Conservation (phyloP, 139 green algal species). For the Chlorella vulgaris region DNA sequence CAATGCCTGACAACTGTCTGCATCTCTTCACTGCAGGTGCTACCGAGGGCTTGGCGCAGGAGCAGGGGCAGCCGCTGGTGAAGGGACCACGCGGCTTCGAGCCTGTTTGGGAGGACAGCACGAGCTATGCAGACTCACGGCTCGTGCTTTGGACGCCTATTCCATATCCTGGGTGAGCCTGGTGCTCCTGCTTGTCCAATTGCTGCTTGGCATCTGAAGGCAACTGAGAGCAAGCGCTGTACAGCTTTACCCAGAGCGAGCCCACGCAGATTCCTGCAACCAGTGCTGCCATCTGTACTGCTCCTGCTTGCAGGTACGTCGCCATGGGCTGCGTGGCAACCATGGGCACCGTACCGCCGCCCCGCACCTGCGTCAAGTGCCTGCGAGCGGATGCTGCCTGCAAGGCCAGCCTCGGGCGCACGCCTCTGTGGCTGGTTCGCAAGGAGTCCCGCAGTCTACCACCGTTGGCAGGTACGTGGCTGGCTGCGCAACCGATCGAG, state of each 20-base stretch:
- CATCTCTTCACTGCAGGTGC: not conserved
- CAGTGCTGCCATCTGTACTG: not conserved
- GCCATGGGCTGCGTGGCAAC: slow-evolving; percentile 75
- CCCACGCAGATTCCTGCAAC: no score
- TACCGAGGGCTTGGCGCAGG: not conserved
- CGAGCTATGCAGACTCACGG: slow-evolving; percentile 7
- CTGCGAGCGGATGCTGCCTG: slow-evolving; percentile 27
- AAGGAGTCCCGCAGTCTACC: not conserved
- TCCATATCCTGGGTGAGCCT: slow-evolving; percentile 62
- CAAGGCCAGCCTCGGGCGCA: not conserved
- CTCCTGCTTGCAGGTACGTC: slow-evolving; percentile 66
- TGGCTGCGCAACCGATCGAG: not conserved
- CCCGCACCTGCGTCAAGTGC: slow-evolving; percentile 34
- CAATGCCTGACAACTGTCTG: no score
- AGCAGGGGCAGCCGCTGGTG: slow-evolving; percentile 32
- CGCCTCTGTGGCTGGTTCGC: slow-evolving; percentile 20
- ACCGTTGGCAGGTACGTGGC: slow-evolving; percentile 4
- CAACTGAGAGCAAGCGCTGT: no score
- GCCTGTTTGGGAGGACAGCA: slow-evolving; percentile 45
- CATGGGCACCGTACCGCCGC: slow-evolving; percentile 31
- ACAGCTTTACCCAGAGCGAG: no score
- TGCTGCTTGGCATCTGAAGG: no score
- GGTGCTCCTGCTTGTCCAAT: no score
- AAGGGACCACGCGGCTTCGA: slow-evolving; percentile 41
- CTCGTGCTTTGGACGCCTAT: slow-evolving; percentile 81